Percentiles rank a stretch among this genome's conserved stretches.
Evolutionary conservation across 2,329 filamentous ascomycete genomes (phyloP).

Genomic region (Escovopsis weberi): DNA sequence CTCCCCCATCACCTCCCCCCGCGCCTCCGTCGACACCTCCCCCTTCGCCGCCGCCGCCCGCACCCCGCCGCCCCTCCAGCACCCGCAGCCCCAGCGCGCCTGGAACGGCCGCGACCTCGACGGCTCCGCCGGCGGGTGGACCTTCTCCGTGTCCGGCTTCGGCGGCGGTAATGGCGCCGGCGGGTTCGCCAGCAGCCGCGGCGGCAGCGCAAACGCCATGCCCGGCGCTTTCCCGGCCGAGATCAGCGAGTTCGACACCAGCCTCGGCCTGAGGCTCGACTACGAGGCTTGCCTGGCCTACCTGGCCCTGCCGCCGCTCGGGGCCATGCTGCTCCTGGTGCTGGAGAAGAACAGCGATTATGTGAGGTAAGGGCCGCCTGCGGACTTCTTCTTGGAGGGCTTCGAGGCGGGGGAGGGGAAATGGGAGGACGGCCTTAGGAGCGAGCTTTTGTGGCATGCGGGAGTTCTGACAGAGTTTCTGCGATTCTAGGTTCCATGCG

Average conservation of each 20-base stretch:
- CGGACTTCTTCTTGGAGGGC: too few relatives aligned
- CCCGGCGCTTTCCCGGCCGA: constrained; percentile 30
- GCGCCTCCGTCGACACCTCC: constrained; percentile 38
- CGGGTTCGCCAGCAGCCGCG: too few relatives aligned
- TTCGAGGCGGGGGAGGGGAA: too few relatives aligned
- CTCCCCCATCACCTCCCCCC: constrained; percentile 49
- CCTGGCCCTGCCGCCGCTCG: constrained; percentile 67
- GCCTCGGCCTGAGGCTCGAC: constrained; percentile 70
- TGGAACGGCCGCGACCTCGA: constrained; percentile 28
- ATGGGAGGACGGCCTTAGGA: background rate
- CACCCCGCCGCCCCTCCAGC: constrained; percentile 27
- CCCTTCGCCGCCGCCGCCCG: constrained; percentile 22
- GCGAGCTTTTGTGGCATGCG: background rate
- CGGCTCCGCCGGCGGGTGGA: constrained; percentile 18
- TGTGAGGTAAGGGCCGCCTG: constrained; percentile 49
- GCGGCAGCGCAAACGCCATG: constrained; percentile 13
- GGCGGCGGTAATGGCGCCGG: constrained; percentile 1
- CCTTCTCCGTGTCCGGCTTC: constrained; percentile 2
- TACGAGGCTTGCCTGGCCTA: constrained; percentile 89
- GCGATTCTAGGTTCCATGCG: constrained; percentile 61
- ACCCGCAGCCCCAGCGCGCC: constrained; percentile 41
- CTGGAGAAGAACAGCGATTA: constrained; percentile 94
- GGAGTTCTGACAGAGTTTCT: constrained; percentile 1
- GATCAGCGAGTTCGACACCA: constrained; percentile 80
- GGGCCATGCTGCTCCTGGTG: constrained; percentile 70